Percentiles rank a stretch among this genome's conserved stretches.
phyloP scores from a whole-genome alignment of 306 rosid species.

The Luffa aegyptiaca region DNA sequence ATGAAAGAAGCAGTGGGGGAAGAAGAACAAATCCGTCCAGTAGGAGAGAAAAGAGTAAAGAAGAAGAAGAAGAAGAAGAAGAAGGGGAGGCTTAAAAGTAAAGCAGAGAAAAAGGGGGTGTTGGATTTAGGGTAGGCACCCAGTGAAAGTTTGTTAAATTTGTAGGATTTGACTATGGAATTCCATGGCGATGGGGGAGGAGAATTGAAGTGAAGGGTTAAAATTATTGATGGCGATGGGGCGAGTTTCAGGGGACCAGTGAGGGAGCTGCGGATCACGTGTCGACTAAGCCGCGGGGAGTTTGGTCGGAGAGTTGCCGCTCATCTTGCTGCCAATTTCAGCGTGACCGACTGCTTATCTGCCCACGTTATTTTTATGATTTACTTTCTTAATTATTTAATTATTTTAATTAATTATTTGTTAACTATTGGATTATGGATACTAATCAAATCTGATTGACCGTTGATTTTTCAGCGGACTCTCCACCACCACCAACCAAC shows the following conservation, averaged over 20 bases:
- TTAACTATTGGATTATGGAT: background rate
- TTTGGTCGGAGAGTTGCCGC: constrained; percentile 20
- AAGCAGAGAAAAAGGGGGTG: background rate
- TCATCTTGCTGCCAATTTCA: constrained; percentile 16
- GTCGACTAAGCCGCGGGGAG: background rate
- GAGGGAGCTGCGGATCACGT: constrained; percentile 10
- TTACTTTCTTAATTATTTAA: background rate
- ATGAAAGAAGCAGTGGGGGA: background rate
- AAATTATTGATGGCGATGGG: background rate
- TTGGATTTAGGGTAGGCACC: background rate
- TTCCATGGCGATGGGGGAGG: background rate
- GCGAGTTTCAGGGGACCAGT: background rate
- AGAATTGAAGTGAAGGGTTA: background rate
- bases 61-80: background rate
- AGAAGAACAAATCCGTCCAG: background rate
- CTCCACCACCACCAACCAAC: background rate
- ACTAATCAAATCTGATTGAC: background rate
- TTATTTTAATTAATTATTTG: background rate
- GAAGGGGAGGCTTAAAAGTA: background rate
- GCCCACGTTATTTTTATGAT: constrained; percentile 10
- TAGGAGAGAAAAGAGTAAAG: no score
- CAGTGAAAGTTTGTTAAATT: background rate
- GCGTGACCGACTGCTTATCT: constrained; percentile 7
- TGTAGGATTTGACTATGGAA: background rate
- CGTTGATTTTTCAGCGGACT: background rate